phyloP scores from a whole-genome alignment of 2,329 filamentous ascomycete genomes.

The Grosmannia clavigera region DNA sequence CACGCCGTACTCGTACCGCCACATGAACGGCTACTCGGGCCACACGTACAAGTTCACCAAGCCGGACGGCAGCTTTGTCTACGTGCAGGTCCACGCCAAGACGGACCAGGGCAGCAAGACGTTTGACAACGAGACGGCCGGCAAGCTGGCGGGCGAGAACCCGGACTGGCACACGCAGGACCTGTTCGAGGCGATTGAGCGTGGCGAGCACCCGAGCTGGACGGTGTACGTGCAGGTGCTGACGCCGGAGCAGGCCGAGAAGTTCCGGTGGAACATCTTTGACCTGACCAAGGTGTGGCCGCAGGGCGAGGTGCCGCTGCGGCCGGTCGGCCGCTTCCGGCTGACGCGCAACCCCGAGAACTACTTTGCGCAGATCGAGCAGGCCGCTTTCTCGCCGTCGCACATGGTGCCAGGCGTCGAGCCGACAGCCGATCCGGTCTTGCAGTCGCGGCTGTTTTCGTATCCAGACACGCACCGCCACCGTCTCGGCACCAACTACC shows the following conservation, averaged over 20 bases:
- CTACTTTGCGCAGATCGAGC: constrained; percentile 59
- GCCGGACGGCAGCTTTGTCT: constrained; percentile 52
- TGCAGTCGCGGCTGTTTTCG: constrained; percentile 47
- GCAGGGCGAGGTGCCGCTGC: constrained; percentile 46
- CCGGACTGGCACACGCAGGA: constrained; percentile 53
- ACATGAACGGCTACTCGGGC: constrained; percentile 57
- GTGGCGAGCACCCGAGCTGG: constrained; percentile 50
- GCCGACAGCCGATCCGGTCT: constrained; percentile 48
- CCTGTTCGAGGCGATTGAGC: constrained; percentile 49
- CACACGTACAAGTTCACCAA: constrained; percentile 58
- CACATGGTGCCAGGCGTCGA: constrained; percentile 52
- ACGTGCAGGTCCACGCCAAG: constrained; percentile 53
- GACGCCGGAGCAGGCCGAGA: constrained; percentile 47
- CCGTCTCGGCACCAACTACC: constrained; percentile 51
- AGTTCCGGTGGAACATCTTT: constrained; percentile 51
- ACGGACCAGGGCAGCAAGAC: constrained; percentile 50
- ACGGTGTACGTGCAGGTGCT: constrained; percentile 52
- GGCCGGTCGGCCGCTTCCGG: constrained; percentile 48
- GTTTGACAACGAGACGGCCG: constrained; percentile 45
- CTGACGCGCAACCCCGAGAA: constrained; percentile 54
- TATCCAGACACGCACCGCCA: constrained; percentile 53
- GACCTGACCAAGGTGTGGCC: constrained; percentile 62
- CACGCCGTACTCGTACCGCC: constrained; percentile 50
- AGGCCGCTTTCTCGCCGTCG: constrained; percentile 53
- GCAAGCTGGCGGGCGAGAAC: constrained; percentile 38